These are phyloP conservation scores for Puccinia horiana DNA, from an alignment of 1,284 basidiomycete species.

Conservation along the genomic window DNA sequence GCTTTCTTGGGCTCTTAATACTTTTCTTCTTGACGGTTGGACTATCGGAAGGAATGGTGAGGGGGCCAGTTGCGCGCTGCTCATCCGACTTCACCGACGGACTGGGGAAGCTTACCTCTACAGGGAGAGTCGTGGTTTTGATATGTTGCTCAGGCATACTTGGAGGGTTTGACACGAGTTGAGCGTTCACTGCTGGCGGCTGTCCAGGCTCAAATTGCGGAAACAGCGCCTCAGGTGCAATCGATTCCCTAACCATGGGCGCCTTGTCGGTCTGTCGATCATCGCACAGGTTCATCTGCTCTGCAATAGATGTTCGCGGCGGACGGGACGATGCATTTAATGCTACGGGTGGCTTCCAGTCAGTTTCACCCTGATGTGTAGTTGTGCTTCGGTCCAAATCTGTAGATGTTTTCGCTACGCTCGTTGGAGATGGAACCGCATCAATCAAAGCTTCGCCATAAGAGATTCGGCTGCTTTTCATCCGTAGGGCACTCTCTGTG, in stretches of 20 bases:
- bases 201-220: constrained; percentile 10
- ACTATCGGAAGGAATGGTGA: constrained; percentile 19
- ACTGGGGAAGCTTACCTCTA: not conserved
- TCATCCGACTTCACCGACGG: not conserved
- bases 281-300: constrained; percentile 20
- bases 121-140: not conserved
- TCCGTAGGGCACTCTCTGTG: constrained; percentile 39
- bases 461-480: constrained; percentile 37
- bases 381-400: not conserved
- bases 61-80: not conserved
- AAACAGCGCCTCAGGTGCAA: constrained; percentile 27
- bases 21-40: constrained; percentile 28
- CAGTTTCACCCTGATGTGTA: not conserved
- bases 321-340: not conserved
- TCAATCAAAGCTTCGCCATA: constrained; percentile 29
- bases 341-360: constrained; percentile 35
- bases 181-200: not conserved
- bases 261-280: not conserved
- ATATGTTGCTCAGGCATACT: not conserved
- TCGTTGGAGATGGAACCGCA: constrained; percentile 21
- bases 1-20: not conserved
- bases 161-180: not conserved
- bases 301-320: constrained; percentile 13
- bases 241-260: not conserved
- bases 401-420: not conserved